phyloP scores from a whole-genome alignment of 2,329 filamentous ascomycete genomes.

The Talaromyces amestolkiae region DNA sequence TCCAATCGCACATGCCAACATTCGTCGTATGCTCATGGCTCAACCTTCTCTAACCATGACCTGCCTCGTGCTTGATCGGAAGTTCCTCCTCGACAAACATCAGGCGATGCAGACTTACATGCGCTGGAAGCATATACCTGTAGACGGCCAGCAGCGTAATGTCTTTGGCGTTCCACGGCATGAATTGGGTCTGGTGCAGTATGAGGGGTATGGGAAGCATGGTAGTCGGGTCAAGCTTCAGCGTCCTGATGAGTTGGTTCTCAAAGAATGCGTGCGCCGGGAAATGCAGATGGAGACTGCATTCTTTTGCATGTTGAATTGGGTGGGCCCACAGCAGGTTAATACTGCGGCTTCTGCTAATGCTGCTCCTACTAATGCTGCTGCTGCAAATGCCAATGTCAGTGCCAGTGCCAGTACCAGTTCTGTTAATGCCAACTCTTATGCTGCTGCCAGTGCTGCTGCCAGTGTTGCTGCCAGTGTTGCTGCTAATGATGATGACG shows the following conservation, averaged over 20 bases:
- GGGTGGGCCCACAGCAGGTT: neutral
- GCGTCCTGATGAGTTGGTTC: slow-evolving; percentile 59
- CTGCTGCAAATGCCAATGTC: neutral
- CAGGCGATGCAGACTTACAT: slow-evolving; percentile 60
- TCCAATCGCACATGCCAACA: slow-evolving; percentile 50
- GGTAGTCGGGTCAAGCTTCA: slow-evolving; percentile 47
- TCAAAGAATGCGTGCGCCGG: slow-evolving; percentile 55
- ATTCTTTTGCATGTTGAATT: slow-evolving; percentile 32
- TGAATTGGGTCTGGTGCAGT: slow-evolving; percentile 52
- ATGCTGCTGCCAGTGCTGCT: neutral
- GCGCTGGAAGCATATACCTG: slow-evolving; percentile 53
- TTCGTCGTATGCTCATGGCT: slow-evolving; percentile 60
- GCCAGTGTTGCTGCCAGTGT: neutral
- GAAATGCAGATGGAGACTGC: slow-evolving; percentile 54
- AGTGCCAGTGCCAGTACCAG: neutral
- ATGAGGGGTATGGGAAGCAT: slow-evolving; percentile 35
- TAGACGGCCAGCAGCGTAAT: slow-evolving; percentile 26
- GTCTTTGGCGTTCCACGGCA: slow-evolving; percentile 54
- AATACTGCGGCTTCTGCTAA: no score
- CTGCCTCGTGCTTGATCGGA: slow-evolving; percentile 59
- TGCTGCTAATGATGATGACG: neutral
- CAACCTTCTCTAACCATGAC: slow-evolving; percentile 58
- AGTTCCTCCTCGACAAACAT: slow-evolving; percentile 47
- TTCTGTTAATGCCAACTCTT: neutral
- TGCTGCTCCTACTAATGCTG: neutral